Evolutionary conservation across 2,329 filamentous ascomycete species (phyloP), one percentile per base, ranked within the genome.

Genomic region (Hypoxylon sp.): DNA sequence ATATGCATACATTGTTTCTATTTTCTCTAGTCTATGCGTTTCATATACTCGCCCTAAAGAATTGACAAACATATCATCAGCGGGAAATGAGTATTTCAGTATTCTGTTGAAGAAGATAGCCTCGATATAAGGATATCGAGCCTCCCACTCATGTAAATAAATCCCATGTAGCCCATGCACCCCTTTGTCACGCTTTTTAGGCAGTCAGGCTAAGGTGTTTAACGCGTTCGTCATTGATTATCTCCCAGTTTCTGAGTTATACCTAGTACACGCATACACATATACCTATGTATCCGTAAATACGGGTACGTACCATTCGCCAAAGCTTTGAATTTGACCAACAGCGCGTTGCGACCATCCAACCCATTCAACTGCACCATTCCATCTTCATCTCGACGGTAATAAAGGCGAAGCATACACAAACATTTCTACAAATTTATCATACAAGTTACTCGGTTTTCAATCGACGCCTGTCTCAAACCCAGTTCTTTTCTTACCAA

Each of bases 291-390:
- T 5, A 28, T 28, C 26, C 26, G 8, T 28, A 28, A 28, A 28
- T 28, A 28, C 32, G 3, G 4, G 34, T 39, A 39, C 34, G 34
- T 39, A 39, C 34, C 34, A n/a, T n/a, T 3, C n/a, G 34, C 30
- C 30, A 32, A 32, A 32, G 8, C 4, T 3, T 10, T 11, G 13
- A 32, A 32, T 11, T 32, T 28, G 26, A 28, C 30, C 50, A 44
- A 46, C 43, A 51, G 30, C 56, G 61, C 56, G 61, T 52, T 64
- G 61, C 56, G 52, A 59, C 51, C 32, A 37, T 54, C 30, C 34
- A 20, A 20, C 51, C 41, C 55, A 30, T 48, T 56, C 34, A 39
- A 54, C 48, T 61, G 7, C 11, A 49, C 11, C 32, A 17, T 56
- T 50, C 41, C 48, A 53, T 41, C 24, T 30, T 20, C 8, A 51